Evolutionary conservation across 148 eudicot species (phyloP).

Genomic region (Polygonum maritimum): DNA sequence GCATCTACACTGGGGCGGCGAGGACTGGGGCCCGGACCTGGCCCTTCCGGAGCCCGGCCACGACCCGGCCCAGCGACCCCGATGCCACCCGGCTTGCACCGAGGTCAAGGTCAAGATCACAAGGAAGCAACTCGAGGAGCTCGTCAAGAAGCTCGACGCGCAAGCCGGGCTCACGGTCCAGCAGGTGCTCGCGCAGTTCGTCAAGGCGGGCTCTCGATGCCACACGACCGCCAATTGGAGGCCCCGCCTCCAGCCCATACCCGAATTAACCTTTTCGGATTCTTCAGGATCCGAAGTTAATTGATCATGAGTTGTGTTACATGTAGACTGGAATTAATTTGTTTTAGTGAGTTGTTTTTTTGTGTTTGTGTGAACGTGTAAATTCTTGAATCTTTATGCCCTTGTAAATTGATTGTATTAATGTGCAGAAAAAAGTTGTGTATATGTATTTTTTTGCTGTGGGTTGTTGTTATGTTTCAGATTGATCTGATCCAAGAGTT

Average conservation of each 20-base stretch:
- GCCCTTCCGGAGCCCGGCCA: neutral
- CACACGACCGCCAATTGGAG: slow-evolving; percentile 34
- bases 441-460: too few species aligned
- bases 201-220: slow-evolving; percentile 20
- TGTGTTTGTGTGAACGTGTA: too few species aligned
- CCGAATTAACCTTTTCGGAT: slow-evolving; percentile 18
- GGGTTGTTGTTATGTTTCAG: too few species aligned
- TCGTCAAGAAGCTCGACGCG: slow-evolving; percentile 13
- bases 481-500: too few species aligned
- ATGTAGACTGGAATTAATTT: too few species aligned
- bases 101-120: slow-evolving; percentile 35
- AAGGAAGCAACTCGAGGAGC: slow-evolving; percentile 32
- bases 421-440: too few species aligned
- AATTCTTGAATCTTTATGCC: too few species aligned
- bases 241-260: slow-evolving; percentile 45
- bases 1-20: neutral
- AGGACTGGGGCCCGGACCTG: neutral
- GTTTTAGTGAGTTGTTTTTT: too few species aligned
- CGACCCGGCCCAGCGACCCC: neutral
- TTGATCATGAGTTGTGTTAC: too few species aligned
- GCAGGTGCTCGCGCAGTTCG: slow-evolving; percentile 28
- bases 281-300: neutral
- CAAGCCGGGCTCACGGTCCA: slow-evolving; percentile 22
- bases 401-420: too few species aligned
- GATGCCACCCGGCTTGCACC: neutral